Evolutionary conservation across 2,329 filamentous ascomycete species (phyloP).

Genomic region (Epicoccum sorghinum): DNA sequence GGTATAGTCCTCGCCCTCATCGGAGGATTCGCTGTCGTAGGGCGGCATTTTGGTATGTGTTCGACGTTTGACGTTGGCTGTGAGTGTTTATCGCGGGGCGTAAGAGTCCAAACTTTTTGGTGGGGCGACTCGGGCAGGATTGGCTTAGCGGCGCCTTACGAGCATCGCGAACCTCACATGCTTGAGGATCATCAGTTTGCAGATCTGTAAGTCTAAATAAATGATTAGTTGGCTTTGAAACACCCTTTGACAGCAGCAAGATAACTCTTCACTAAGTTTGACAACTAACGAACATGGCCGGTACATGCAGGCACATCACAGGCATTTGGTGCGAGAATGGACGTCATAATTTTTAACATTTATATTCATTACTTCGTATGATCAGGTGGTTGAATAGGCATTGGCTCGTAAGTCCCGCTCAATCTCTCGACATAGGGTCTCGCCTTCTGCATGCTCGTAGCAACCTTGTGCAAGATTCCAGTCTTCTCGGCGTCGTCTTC

Average conservation of each 20-base stretch:
- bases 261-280: too few relatives aligned
- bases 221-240: background rate
- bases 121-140: too few relatives aligned
- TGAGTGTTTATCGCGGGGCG: too few relatives aligned
- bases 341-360: background rate
- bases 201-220: too few relatives aligned
- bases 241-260: too few relatives aligned
- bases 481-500: constrained; percentile 1
- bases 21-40: constrained; percentile 88
- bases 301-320: too few relatives aligned
- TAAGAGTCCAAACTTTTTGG: too few relatives aligned
- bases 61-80: too few relatives aligned
- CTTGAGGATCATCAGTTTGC: too few relatives aligned
- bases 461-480: constrained; percentile 9
- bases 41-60: constrained; percentile 62
- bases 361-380: constrained; percentile 9
- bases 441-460: constrained; percentile 9
- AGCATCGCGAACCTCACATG: background rate
- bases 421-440: constrained; percentile 17
- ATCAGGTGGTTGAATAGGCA: constrained; percentile 5
- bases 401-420: constrained; percentile 17
- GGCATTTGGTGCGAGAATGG: too few relatives aligned
- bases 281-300: too few relatives aligned
- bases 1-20: constrained; percentile 68
- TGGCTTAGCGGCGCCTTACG: background rate